Evolutionary conservation across 768 basidiomycete genomes (phyloP).

Genomic region (Panaeolus cyanescens): DNA sequence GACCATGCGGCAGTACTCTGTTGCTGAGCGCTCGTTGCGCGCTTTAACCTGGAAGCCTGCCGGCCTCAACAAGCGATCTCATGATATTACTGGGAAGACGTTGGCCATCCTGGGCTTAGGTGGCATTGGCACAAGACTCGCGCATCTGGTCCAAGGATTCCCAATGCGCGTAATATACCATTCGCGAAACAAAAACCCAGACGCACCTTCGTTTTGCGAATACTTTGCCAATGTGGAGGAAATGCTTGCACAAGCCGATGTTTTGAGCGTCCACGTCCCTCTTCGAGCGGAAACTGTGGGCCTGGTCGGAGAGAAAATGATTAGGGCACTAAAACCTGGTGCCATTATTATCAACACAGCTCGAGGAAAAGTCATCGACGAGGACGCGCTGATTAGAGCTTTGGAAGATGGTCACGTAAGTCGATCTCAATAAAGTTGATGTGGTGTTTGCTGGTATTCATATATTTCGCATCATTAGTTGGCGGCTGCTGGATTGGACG

Average conservation of each 20-base stretch:
- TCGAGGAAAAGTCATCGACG: slow-evolving; percentile 88
- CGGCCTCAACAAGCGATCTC: slow-evolving; percentile 46
- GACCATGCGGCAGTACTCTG: slow-evolving; percentile 70
- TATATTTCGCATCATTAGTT: slow-evolving; percentile 45
- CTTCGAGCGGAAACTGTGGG: slow-evolving; percentile 73
- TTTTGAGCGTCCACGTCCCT: slow-evolving; percentile 86
- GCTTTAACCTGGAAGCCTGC: slow-evolving; percentile 62
- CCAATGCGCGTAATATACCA: slow-evolving; percentile 91
- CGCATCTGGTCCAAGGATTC: slow-evolving; percentile 74
- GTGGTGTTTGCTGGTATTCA: not conserved
- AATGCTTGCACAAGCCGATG: slow-evolving; percentile 74
- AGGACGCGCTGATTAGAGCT: slow-evolving; percentile 83
- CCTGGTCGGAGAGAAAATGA: slow-evolving; percentile 73
- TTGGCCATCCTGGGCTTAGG: slow-evolving; percentile 77
- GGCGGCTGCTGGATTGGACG: slow-evolving; percentile 80
- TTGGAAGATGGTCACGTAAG: slow-evolving; percentile 87
- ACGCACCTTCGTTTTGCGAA: slow-evolving; percentile 72
- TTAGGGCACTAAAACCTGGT: slow-evolving; percentile 76
- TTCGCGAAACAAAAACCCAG: slow-evolving; percentile 54
- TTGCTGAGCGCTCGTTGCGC: slow-evolving; percentile 61
- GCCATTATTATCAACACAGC: slow-evolving; percentile 86
- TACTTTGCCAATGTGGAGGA: slow-evolving; percentile 67
- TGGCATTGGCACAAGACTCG: slow-evolving; percentile 73
- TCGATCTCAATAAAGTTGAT: not conserved
- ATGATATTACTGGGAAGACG: slow-evolving; percentile 69